phyloP scores from a whole-genome alignment of 2,329 filamentous ascomycete species.

The Hymenoscyphus repandus region DNA sequence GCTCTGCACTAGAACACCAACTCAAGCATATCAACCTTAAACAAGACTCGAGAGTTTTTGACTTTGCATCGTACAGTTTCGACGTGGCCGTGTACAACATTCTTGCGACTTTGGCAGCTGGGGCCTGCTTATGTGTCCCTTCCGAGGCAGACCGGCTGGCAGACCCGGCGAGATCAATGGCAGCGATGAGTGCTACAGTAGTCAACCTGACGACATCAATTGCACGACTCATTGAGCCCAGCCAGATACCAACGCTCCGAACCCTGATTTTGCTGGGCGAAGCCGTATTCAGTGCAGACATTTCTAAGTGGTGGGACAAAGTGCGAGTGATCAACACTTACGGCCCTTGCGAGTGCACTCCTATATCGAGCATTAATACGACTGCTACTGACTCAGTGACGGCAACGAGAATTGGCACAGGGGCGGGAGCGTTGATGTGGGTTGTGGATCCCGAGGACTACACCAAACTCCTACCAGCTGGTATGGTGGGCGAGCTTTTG shows the following conservation, averaged over 20 bases:
- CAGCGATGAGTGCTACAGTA: conserved; percentile 16
- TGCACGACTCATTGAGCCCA: no score
- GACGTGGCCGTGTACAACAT: conserved; percentile 10
- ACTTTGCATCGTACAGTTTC: conserved; percentile 7
- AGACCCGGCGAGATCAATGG: background rate
- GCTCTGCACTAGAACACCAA: background rate
- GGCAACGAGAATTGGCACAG: conserved; percentile 32
- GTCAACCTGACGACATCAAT: conserved; percentile 24
- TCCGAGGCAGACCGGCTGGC: background rate
- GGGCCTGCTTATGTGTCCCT: background rate
- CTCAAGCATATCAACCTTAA: background rate
- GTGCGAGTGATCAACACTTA: no score
- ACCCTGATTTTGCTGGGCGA: no score
- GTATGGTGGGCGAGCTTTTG: conserved; percentile 17
- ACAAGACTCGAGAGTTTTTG: background rate
- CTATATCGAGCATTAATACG: no score
- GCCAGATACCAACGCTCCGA: no score
- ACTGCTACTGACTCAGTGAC: conserved; percentile 34
- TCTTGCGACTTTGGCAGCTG: conserved; percentile 15
- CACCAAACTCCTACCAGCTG: conserved; percentile 13
- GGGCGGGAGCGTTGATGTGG: conserved; percentile 40
- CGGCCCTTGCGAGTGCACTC: no score
- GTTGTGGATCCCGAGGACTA: conserved; percentile 25
- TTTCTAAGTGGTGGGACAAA: no score
- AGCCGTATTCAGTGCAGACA: no score